Conservation (phyloP, 257 asterid genomes). For the Solanum etuberosum region DNA sequence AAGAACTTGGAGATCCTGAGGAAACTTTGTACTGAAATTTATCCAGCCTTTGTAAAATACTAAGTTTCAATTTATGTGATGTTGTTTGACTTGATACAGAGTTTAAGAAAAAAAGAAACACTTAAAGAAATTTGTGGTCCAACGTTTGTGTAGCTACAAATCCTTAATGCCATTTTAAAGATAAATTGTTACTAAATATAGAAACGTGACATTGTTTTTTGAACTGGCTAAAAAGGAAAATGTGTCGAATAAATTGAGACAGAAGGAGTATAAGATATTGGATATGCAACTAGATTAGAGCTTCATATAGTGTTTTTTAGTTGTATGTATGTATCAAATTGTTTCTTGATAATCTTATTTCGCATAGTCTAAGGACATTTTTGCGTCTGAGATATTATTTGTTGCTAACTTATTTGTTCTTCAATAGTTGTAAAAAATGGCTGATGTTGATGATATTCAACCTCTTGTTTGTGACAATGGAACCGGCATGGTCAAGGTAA, state of each 20-base stretch:
- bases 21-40: background rate
- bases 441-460: conserved; percentile 2
- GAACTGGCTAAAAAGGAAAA: background rate
- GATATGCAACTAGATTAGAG: background rate
- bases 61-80: background rate
- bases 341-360: background rate
- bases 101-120: no score
- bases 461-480: conserved; percentile 3
- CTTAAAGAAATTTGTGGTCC: background rate
- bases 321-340: background rate
- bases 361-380: background rate
- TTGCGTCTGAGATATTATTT: background rate
- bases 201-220: background rate
- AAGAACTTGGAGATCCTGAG: background rate
- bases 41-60: fast-evolving
- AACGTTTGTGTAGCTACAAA: no score
- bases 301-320: background rate
- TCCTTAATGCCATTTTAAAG: no score
- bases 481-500: conserved; percentile 2
- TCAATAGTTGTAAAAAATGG: background rate
- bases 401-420: background rate
- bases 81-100: background rate
- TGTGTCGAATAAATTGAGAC: background rate
- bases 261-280: background rate
- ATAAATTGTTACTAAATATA: no score